Conservation (phyloP, 139 green algal genomes). For the Bryopsis sp. region DNA sequence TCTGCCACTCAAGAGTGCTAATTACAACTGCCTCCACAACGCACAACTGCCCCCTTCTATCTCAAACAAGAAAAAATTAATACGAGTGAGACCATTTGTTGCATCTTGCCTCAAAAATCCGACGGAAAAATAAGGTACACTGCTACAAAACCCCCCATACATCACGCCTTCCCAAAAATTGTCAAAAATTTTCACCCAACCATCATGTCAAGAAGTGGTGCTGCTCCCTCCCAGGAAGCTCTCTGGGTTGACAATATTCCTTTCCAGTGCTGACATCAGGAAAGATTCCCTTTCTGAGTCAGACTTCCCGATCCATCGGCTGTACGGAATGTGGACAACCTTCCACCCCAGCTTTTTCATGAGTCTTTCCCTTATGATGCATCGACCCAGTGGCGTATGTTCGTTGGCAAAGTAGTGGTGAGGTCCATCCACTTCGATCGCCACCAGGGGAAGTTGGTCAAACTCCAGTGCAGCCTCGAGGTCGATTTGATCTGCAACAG, state of each 20-base stretch:
- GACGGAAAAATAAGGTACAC: too few species aligned
- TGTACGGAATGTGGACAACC: background rate
- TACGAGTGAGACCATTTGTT: too few species aligned
- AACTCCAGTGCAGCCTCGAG: background rate
- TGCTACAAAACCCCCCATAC: too few species aligned
- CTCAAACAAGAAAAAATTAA: too few species aligned
- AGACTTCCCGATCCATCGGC: background rate
- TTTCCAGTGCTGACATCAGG: background rate
- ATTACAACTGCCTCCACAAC: too few species aligned
- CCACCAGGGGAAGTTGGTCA: background rate
- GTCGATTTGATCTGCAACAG: background rate
- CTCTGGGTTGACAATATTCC: background rate
- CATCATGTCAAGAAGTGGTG: too few species aligned
- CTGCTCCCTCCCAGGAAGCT: background rate
- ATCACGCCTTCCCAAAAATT: too few species aligned
- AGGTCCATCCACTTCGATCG: slow-evolving; percentile 2
- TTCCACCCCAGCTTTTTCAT: background rate
- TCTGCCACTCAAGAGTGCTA: too few species aligned
- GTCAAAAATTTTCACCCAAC: too few species aligned
- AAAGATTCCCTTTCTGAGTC: background rate
- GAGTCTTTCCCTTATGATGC: background rate
- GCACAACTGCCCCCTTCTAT: too few species aligned
- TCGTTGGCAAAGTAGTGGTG: background rate
- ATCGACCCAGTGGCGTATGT: background rate
- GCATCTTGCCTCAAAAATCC: too few species aligned